Conservation (phyloP, 305 asterid genomes). For the Striga hermonthica region DNA sequence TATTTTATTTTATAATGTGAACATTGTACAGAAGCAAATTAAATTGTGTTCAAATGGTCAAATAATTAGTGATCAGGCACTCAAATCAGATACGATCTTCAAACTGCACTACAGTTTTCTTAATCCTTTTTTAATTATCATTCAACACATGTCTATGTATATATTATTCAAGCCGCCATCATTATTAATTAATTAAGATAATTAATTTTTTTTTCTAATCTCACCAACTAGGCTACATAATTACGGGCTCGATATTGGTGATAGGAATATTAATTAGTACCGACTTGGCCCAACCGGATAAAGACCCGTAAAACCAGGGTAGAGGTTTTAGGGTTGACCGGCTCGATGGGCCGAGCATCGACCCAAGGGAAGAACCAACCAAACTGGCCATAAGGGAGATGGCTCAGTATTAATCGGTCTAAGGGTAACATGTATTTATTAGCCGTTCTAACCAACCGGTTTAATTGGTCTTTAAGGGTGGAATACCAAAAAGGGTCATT, state of each 20-base stretch:
- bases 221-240: constrained; percentile 20
- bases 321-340: constrained; percentile 21
- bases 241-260: no score
- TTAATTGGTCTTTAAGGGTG: no score
- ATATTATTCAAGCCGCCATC: constrained; percentile 40
- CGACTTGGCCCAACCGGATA: constrained; percentile 26
- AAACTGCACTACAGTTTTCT: constrained; percentile 18
- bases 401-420: no score
- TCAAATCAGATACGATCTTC: constrained; percentile 35
- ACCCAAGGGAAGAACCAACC: no score
- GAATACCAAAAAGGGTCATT: no score
- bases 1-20: constrained; percentile 26
- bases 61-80: constrained; percentile 24
- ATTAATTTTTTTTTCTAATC: constrained; percentile 29
- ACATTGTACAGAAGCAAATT: constrained; percentile 28
- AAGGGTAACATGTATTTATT: no score
- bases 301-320: constrained; percentile 8
- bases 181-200: constrained; percentile 30
- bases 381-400: no score
- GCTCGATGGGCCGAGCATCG: constrained; percentile 26
- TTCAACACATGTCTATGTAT: constrained; percentile 26
- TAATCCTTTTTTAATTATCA: constrained; percentile 26
- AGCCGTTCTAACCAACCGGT: no score
- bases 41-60: constrained; percentile 28
- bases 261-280: no score